Evolutionary conservation across 2,329 filamentous ascomycete genomes (phyloP), one percentile per base, ranked within the genome.

Genomic region (Dissoconium aciculare): DNA sequence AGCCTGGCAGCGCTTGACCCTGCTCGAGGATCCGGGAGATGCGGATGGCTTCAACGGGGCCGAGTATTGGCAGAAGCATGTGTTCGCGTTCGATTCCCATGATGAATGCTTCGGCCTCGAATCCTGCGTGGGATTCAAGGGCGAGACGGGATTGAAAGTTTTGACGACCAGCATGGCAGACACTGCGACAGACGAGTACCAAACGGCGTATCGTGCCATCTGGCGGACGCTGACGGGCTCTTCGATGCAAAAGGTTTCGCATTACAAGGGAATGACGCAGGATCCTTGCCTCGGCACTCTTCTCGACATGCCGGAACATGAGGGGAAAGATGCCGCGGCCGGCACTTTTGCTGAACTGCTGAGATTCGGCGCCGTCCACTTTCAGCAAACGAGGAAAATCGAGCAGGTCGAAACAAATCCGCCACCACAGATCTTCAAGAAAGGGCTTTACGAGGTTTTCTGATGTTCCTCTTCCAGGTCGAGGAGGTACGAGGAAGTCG

Each of bases 281-380:
- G 37, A 29, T 6, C 30, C 34, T 1, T 31, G 38, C 4, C 27
- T 46, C 21, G 48, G 46, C 5, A 30, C 35, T n/a, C 27, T 49
- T 11, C 45, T 40, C 42, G 47, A 52, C 27, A 17, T 38, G 9
- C 26, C 26, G 3, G 40, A 41, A 17, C 44, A 50, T 27, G 32
- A 39, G 28, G 34, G 40, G 11, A 41, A 37, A 15, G 49, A 52
- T 23, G 31, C 36, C 23, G 38, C 42, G 26, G 28, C 32, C 11
- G 47, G 45, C 4, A 50, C 48, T 2, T 52, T 50, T 35, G 47
- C 44, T 5, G 41, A 42, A 35, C 31, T 47, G 17, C 30, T 50
- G 13, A 39, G 49, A 30, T 47, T 49, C 29, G 47, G 46, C 4
- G 43, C 35, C 25, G 37, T 46, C 6, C 39, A 50, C 36, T 49